Base-by-base conservation (phyloP, 2,329 filamentous ascomycete genomes). In the Trichoderma koningii region DNA sequence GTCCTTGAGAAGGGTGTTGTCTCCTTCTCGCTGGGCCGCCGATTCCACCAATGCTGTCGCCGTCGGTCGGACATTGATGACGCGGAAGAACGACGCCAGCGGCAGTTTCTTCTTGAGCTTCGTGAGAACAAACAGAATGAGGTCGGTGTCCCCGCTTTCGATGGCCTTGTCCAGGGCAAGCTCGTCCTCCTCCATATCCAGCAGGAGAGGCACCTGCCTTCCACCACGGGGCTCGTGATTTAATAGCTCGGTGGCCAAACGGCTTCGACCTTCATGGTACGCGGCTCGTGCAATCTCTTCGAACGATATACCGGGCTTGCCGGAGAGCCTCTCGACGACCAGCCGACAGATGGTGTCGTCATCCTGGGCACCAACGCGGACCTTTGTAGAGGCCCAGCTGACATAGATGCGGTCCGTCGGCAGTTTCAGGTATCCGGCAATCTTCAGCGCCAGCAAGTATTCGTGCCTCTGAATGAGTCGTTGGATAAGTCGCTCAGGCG, bases 161-260 rank as follows among this genome's bases (percentile, higher is more conserved):
- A 98, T 92, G 10, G 95, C 94, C 76, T 98, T 99, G 80, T 98
- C 94, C 0, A 99, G 85, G 0, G 95, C 95, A 47, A 98, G 87
- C 69, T 93, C 92, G 69, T 97, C 94, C 76, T 99, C 93, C 71
- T 97, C 93, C 91, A 98, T 97, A 75, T 86, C 93, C 48, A 99
- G 82, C 2, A 99, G 85, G 3, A 99, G 84, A 0, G 95, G 95
- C 0, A 99, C 95, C 77, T 99, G 95, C 69, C 94, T 92, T n/a
- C 94, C 95, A 2, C 93, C 94, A 65, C 95, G 87, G 10, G 94
- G 93, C 73, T 99, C 95, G 73, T 97, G 91, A 72, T 98, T 96
- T 7, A 99, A 83, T 1, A 99, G 82, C 70, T 96, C 88, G 0
- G 93, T 98, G 4, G 95, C 95, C 34, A 99, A 84, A n/a, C 90